These are phyloP conservation scores for Turnera subulata DNA, from an alignment of 345 rosid genomes.

Conservation along the genomic window DNA sequence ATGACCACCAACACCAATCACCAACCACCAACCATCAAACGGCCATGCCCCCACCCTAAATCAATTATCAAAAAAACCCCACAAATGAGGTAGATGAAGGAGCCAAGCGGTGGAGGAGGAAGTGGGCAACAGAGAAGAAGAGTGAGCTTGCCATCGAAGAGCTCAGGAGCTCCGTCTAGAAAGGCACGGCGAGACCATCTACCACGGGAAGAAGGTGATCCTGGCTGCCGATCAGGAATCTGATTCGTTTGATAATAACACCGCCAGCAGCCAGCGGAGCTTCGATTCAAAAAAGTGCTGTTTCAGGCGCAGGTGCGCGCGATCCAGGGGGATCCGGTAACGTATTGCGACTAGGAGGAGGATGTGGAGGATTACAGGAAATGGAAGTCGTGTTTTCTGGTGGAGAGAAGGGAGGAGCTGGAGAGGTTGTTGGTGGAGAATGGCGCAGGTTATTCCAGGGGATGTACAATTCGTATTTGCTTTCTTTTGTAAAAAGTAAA, in stretches of 20 bases:
- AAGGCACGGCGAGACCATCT: slow-evolving; percentile 78
- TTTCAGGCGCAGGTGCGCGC: slow-evolving; percentile 65
- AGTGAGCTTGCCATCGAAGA: slow-evolving; percentile 66
- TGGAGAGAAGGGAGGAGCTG: slow-evolving; percentile 47
- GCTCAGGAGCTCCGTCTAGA: slow-evolving; percentile 52
- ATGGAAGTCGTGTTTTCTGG: slow-evolving; percentile 57
- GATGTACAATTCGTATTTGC: too few relatives aligned
- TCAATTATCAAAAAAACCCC: too few relatives aligned
- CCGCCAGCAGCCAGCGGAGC: slow-evolving; percentile 25
- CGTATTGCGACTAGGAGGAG: slow-evolving; percentile 73
- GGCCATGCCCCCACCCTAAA: too few relatives aligned
- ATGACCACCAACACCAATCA: too few relatives aligned
- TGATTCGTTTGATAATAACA: slow-evolving; percentile 50
- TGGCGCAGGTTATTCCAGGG: slow-evolving; percentile 53
- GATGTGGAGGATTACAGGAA: slow-evolving; percentile 57
- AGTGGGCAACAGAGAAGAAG: too few relatives aligned
- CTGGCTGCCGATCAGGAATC: slow-evolving; percentile 54
- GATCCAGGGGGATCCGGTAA: slow-evolving; percentile 59
- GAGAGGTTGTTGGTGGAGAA: slow-evolving; percentile 51
- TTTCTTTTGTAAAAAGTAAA: too few relatives aligned
- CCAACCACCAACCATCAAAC: too few relatives aligned
- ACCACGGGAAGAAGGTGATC: slow-evolving; percentile 74
- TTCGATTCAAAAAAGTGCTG: slow-evolving; percentile 50
- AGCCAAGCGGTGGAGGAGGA: too few relatives aligned
- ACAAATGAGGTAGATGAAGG: too few relatives aligned